These are phyloP conservation scores for Melianthus villosus DNA, from an alignment of 441 rosid genomes.

Conservation along the genomic window DNA sequence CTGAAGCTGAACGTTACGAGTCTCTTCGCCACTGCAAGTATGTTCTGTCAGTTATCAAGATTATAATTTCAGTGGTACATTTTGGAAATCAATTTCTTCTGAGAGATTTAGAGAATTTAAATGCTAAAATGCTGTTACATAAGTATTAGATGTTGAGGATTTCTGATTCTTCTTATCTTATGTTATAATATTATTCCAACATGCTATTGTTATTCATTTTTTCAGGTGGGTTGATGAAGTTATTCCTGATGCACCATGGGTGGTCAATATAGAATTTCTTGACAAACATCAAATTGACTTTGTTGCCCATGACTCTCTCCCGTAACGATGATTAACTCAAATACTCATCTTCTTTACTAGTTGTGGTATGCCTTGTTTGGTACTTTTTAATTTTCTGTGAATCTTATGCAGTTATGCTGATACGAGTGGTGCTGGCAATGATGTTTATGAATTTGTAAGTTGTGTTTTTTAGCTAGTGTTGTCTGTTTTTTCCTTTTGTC, in stretches of 20 bases:
- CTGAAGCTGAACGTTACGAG: conserved; percentile 58
- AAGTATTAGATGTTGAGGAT: too few relatives aligned
- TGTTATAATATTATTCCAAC: too few relatives aligned
- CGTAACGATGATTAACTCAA: conserved; percentile 29
- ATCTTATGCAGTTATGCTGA: conserved; percentile 51
- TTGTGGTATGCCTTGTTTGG: neutral
- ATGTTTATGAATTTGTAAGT: conserved; percentile 84
- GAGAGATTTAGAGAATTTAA: too few relatives aligned
- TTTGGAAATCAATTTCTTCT: too few relatives aligned
- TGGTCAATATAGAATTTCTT: conserved; percentile 50
- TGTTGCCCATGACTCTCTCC: conserved; percentile 84
- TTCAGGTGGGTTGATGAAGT: conserved; percentile 90
- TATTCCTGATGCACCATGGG: conserved; percentile 89
- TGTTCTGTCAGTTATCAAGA: neutral
- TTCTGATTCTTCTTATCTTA: too few relatives aligned
- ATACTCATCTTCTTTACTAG: too few relatives aligned
- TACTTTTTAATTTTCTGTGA: conserved; percentile 1
- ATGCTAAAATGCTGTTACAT: too few relatives aligned
- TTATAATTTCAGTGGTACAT: too few relatives aligned
- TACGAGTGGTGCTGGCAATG: conserved; percentile 71
- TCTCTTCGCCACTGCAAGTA: conserved; percentile 91
- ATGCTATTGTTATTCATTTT: neutral
- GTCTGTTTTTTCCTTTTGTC: conserved; percentile 1
- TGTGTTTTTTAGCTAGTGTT: conserved; percentile 11
- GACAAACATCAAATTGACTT: conserved; percentile 65